Conservation (phyloP, 306 rosid species). For the Citrullus mucosospermus region DNA sequence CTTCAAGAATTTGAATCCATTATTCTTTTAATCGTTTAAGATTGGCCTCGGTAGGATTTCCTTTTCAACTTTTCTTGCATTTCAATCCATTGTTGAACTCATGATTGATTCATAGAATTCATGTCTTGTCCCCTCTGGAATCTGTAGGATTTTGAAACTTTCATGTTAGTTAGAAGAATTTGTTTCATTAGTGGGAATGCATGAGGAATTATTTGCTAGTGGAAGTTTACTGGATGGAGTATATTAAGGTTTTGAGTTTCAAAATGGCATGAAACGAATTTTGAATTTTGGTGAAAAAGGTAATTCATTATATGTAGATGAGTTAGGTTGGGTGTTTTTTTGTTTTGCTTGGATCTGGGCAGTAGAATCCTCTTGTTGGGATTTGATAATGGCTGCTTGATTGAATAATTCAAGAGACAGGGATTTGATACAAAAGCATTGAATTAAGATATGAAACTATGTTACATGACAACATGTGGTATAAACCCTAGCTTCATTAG, state of each 20-base stretch:
- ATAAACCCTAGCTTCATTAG: background rate
- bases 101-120: no score
- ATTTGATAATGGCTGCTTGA: background rate
- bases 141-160: no score
- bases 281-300: background rate
- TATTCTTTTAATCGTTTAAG: no score
- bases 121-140: no score
- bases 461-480: constrained; percentile 47
- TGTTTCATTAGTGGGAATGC: background rate
- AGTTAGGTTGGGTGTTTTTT: background rate
- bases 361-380: background rate
- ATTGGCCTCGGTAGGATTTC: no score
- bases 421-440: background rate
- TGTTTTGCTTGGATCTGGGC: background rate
- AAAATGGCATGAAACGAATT: background rate
- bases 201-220: background rate
- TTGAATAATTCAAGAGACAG: background rate
- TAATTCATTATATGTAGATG: background rate
- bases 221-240: background rate
- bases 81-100: no score
- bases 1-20: no score
- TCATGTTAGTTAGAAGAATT: no score
- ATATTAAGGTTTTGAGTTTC: background rate
- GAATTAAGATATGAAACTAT: background rate
- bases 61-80: no score